Conservation (phyloP, 1,284 basidiomycete genomes). For the Gomphus bonarii region DNA sequence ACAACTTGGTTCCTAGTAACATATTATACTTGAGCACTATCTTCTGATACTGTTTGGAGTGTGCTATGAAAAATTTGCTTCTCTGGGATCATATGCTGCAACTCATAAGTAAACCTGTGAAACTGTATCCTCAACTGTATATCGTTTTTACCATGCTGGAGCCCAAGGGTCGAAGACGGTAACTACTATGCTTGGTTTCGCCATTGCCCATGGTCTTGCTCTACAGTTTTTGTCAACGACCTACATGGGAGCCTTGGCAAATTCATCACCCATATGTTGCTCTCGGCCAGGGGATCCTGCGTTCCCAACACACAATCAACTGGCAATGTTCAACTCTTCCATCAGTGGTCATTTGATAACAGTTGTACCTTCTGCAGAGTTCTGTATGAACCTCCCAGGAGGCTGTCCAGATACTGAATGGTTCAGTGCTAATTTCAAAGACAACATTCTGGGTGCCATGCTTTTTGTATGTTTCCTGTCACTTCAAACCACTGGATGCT, state of each 20-base stretch:
- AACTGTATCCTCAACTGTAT: too few relatives aligned
- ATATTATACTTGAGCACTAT: too few relatives aligned
- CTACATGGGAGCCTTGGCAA: neutral
- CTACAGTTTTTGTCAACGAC: neutral
- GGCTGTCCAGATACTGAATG: conserved; percentile 5
- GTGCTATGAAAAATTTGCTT: neutral
- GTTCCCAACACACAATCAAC: neutral
- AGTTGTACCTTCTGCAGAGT: conserved; percentile 2
- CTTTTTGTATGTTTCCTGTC: neutral
- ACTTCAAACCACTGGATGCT: neutral
- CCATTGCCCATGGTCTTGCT: neutral
- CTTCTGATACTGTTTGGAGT: too few relatives aligned
- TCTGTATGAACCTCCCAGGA: conserved; percentile 1
- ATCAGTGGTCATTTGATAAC: conserved; percentile 4
- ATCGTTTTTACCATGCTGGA: too few relatives aligned
- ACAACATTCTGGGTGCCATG: conserved; percentile 3
- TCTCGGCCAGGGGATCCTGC: neutral
- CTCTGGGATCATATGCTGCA: too few relatives aligned
- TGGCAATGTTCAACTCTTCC: neutral
- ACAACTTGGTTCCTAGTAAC: conserved; percentile 11
- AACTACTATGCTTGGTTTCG: neutral
- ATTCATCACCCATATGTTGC: neutral
- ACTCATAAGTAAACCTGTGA: neutral
- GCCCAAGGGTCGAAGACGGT: neutral
- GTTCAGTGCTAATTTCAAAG: neutral